These are phyloP conservation scores for Boletus barrowsii DNA, from an alignment of 768 basidiomycete species.

Conservation along the genomic window DNA sequence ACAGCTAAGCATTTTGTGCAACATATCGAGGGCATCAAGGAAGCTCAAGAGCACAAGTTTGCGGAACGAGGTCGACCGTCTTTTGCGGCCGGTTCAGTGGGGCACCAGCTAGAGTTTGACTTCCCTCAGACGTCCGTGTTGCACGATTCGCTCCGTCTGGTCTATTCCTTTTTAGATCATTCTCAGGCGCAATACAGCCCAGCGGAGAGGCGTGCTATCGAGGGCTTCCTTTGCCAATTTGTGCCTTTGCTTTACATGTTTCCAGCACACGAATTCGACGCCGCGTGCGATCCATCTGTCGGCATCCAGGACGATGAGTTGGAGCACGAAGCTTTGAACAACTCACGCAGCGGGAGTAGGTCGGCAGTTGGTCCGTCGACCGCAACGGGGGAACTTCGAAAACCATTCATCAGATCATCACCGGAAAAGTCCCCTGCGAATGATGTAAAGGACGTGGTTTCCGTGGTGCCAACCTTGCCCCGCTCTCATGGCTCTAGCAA, in stretches of 20 bases:
- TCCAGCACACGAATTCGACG: slow-evolving; percentile 63
- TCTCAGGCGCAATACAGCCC: slow-evolving; percentile 71
- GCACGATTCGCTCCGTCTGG: slow-evolving; percentile 85
- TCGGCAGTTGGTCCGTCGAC: slow-evolving; percentile 49
- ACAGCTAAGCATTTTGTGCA: slow-evolving; percentile 79
- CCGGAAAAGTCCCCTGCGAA: slow-evolving; percentile 50
- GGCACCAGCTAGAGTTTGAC: slow-evolving; percentile 74
- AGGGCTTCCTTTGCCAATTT: slow-evolving; percentile 81
- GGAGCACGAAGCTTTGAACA: slow-evolving; percentile 26
- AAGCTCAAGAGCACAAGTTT: slow-evolving; percentile 47
- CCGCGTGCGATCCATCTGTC: slow-evolving; percentile 56
- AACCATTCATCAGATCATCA: slow-evolving; percentile 73
- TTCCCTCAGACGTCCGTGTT: slow-evolving; percentile 78
- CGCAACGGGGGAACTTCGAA: slow-evolving; percentile 67
- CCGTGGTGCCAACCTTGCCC: slow-evolving; percentile 19
- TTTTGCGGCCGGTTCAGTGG: slow-evolving; percentile 47
- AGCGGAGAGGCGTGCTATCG: slow-evolving; percentile 78
- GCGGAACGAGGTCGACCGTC: slow-evolving; percentile 30
- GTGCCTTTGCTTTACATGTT: slow-evolving; percentile 79
- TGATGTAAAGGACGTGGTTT: slow-evolving; percentile 31
- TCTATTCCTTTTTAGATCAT: slow-evolving; percentile 89
- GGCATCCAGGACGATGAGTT: slow-evolving; percentile 38
- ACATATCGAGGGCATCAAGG: slow-evolving; percentile 71
- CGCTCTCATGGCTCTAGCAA: slow-evolving; percentile 2
- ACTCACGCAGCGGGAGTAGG: slow-evolving; percentile 37